Percentiles rank a stretch among this genome's conserved stretches.
Evolutionary conservation across 441 rosid genomes (phyloP).

Genomic region (Iberis amara): DNA sequence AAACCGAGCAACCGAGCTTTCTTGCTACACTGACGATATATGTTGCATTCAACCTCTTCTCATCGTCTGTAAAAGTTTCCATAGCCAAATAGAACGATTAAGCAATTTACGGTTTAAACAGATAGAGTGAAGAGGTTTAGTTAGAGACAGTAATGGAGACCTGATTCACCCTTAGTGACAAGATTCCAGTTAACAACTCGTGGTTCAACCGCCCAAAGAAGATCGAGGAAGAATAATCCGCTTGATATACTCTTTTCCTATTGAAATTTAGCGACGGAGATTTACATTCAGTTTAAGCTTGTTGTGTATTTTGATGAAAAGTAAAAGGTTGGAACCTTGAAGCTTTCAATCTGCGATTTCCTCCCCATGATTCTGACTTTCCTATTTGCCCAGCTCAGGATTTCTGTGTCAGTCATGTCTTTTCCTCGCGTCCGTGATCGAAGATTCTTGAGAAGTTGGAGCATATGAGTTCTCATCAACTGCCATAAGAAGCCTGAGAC

Average conservation of each 20-base stretch:
- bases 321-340: conserved; percentile 49
- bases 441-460: conserved; percentile 82
- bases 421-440: conserved; percentile 71
- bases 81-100: conserved; percentile 1
- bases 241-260: conserved; percentile 78
- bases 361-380: conserved; percentile 68
- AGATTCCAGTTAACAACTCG: conserved; percentile 93
- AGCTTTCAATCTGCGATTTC: conserved; percentile 64
- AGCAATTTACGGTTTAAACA: background rate
- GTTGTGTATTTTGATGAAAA: background rate
- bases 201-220: conserved; percentile 86
- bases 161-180: conserved; percentile 83
- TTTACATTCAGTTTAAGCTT: conserved; percentile 4
- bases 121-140: background rate
- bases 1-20: conserved; percentile 90
- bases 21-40: conserved; percentile 85
- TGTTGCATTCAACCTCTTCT: conserved; percentile 88
- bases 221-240: conserved; percentile 88
- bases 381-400: conserved; percentile 78
- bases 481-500: conserved; percentile 93
- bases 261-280: conserved; percentile 8
- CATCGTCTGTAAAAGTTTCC: conserved; percentile 48
- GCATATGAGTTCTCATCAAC: conserved; percentile 86
- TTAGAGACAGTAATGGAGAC: conserved; percentile 32
- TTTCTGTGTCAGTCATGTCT: conserved; percentile 78